Evolutionary conservation across 208 protist species (phyloP), one percentile per base, ranked within the genome.

Genomic region (Trypanosoma grayi): DNA sequence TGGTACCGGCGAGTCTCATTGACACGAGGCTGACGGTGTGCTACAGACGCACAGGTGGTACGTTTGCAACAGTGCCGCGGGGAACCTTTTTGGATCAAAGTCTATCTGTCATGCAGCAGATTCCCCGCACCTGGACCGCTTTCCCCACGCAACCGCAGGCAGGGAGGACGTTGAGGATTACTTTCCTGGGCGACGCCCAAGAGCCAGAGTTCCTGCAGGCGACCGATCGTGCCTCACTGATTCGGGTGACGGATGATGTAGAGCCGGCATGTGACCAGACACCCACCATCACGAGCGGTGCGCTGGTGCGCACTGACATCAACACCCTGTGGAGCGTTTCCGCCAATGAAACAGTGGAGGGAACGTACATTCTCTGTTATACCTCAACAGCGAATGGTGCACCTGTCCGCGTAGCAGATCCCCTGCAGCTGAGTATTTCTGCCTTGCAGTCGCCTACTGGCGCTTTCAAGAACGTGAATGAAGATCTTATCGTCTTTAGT

Each of bases 351-450:
- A 64, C 82, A 1, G 2, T 56, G 14, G 30, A 70, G 6, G 82
- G 83, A 31, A 74, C 31, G 34, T 96, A 90, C 70, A 67, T 83
- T 36, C 81, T 94, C 2, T 96, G 90, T 66, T 96, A 96, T 73
- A 74, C 51, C 10, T 67, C 81, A 2, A 48, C 39, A 8, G 59
- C 41, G 0, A 92, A 91, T 62, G 81, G 85, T 22, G 22, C 45
- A 24, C 58, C 81, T 43, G 52, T 93, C 18, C 85, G 85, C 58
- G 85, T 96, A 1, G 30, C 33, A 40, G 70, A 62, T 16, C 85
- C 86, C 13, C 55, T 57, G 5, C 58, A 62, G 28, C 67, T 95
- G 44, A 73, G 56, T 43, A 75, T 95, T 28, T 87, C 77, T 60
- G 43, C 65, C 16, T 67, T 60, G 16, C 84, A 93, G 64, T 91